Base-by-base conservation (phyloP, 345 rosid genomes). In the Populus tremula region DNA sequence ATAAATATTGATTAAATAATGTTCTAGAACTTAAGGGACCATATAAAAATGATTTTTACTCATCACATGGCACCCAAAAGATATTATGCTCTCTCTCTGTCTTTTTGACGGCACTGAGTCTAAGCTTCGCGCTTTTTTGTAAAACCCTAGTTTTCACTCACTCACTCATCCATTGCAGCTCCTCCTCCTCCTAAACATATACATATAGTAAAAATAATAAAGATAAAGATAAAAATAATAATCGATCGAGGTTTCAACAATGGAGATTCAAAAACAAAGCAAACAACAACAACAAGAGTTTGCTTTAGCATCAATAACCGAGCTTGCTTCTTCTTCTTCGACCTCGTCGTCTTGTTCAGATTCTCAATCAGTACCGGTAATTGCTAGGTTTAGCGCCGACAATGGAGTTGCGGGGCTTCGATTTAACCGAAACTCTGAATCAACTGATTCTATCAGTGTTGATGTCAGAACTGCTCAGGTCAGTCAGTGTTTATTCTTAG, bases 381-480 rank as follows among this genome's bases (percentile, higher is more conserved):
- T 82, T 70, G 95, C 97, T 69, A 85, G 89, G 74, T 94, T 94
- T 80, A 72, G 85, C 33, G 79, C 72, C 43, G 88, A 83, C 25
- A 62, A 71, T 70, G 94, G 93, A 72, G 88, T 76, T 54, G 78
- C 89, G 23, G 89, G 87, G 87, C 90, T 92, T 25, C 88, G 89
- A 67, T 85, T 94, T 81, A 73, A 50, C 69, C 66, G 61, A 7
- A 85, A 82, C 62, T 85, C 88, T 67, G 87, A 91, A 25, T 73
- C 84, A 39, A 10, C 73, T 73, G 84, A 69, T 64, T 74, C 85
- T 49, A 77, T 82, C 78, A 77, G 18, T 47, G 85, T 90, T 31
- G 87, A 92, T 85, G 87, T 87, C 67, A 67, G 83, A 74, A 78
- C 84, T 4, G 69, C 89, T 79, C 88, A 86, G 91, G 97, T 93